Percentiles rank a stretch among this genome's conserved stretches.
phyloP scores from a whole-genome alignment of 441 rosid genomes.

The Adansonia madagascariensis region DNA sequence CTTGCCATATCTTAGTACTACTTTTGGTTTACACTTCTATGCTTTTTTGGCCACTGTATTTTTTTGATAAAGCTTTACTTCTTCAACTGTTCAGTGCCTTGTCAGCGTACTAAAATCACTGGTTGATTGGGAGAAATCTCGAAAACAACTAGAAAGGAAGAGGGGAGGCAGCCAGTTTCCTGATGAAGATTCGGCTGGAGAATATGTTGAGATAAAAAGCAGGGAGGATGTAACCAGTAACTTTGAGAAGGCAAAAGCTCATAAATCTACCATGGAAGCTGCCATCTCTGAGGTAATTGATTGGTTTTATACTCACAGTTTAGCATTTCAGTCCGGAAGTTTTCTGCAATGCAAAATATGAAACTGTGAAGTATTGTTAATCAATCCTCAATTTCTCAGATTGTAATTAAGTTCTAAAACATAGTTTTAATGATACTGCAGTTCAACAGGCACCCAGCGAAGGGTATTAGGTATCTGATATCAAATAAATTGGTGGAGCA shows the following conservation, averaged over 20 bases:
- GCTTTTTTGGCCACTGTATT: conserved; percentile 23
- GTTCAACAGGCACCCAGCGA: conserved; percentile 90
- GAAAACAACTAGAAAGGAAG: conserved; percentile 50
- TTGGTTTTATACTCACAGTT: conserved; percentile 5
- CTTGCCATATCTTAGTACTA: not conserved
- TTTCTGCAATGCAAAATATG: conserved; percentile 12
- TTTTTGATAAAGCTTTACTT: conserved; percentile 36
- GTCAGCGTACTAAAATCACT: conserved; percentile 89
- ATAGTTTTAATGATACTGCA: conserved; percentile 43
- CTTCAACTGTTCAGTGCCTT: conserved; percentile 69
- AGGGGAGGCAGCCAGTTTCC: conserved; percentile 45
- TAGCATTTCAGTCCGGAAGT: not conserved
- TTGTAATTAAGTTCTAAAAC: conserved; percentile 17
- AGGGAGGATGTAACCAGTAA: conserved; percentile 74
- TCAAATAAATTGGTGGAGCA: conserved; percentile 86
- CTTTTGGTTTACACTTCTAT: not conserved
- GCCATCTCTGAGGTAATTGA: conserved; percentile 79
- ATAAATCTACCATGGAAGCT: conserved; percentile 93
- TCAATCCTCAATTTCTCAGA: not conserved
- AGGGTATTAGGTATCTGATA: conserved; percentile 78
- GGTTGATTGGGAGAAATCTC: conserved; percentile 94
- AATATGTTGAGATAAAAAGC: conserved; percentile 54
- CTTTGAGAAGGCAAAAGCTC: conserved; percentile 98
- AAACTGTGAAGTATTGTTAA: not conserved
- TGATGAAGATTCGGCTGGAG: conserved; percentile 54